A percentile compares a stretch with the other conserved stretches of the same genome.
These are phyloP conservation scores for Podospora pseudoanserina DNA, from an alignment of 495 filamentous ascomycete species.

Conservation along the genomic window DNA sequence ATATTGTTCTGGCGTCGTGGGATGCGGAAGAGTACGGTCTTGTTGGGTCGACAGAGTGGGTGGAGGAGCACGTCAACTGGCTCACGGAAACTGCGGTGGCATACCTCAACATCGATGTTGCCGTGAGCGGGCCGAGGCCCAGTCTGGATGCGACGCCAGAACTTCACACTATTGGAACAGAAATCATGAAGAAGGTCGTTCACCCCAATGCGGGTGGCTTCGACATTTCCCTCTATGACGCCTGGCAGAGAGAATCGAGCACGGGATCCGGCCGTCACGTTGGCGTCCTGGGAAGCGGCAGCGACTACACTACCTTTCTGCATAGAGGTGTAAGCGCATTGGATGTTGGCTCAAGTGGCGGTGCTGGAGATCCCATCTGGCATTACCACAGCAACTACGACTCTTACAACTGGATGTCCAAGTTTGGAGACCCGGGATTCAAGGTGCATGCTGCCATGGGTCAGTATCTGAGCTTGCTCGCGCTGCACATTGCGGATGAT, in stretches of 20 bases:
- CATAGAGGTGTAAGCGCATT: slow-evolving; percentile 74
- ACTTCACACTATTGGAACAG: slow-evolving; percentile 64
- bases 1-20: slow-evolving; percentile 85
- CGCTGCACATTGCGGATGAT: slow-evolving; percentile 69
- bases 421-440: slow-evolving; percentile 73
- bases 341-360: slow-evolving; percentile 67
- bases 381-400: slow-evolving; percentile 86
- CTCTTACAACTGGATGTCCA: slow-evolving; percentile 75
- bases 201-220: slow-evolving; percentile 31
- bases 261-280: slow-evolving; percentile 51
- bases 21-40: slow-evolving; percentile 84
- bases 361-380: slow-evolving; percentile 46
- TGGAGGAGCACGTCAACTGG: slow-evolving; percentile 83
- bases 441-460: slow-evolving; percentile 68
- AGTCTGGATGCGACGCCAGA: slow-evolving; percentile 67
- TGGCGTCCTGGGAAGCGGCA: slow-evolving; percentile 69
- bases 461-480: slow-evolving; percentile 67
- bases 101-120: slow-evolving; percentile 83
- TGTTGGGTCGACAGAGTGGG: slow-evolving; percentile 84
- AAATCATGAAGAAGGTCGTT: slow-evolving; percentile 64
- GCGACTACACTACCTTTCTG: slow-evolving; percentile 84
- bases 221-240: slow-evolving; percentile 63
- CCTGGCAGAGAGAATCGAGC: slow-evolving; percentile 49
- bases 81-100: slow-evolving; percentile 68
- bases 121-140: slow-evolving; percentile 73